Percentiles rank a stretch among this genome's conserved stretches.
phyloP scores from a whole-genome alignment of 495 filamentous ascomycete species.

The Penicillium paxilli region DNA sequence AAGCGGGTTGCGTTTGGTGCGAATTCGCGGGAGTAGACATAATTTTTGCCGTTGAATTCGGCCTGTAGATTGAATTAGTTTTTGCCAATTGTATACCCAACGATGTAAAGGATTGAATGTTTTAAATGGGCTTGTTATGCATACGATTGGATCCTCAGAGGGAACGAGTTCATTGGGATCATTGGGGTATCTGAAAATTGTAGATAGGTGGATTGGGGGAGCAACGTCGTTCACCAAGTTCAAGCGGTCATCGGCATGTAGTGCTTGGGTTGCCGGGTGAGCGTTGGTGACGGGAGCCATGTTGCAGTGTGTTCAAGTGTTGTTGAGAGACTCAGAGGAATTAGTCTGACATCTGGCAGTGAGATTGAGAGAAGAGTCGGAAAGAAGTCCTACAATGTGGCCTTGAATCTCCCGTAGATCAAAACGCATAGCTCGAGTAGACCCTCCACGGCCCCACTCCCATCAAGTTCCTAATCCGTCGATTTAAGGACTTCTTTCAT shows the following conservation, averaged over 20 bases:
- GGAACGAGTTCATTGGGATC: slow-evolving; percentile 60
- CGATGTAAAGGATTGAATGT: neutral
- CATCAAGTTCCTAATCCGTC: slow-evolving; percentile 27
- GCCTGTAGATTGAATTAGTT: slow-evolving; percentile 10
- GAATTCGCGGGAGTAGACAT: slow-evolving; percentile 72
- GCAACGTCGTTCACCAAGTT: slow-evolving; percentile 70
- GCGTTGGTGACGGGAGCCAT: slow-evolving; percentile 16
- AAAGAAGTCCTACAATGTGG: neutral
- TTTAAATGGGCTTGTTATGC: neutral
- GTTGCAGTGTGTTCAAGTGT: no score
- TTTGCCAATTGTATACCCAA: no score
- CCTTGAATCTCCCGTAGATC: neutral
- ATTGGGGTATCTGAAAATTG: slow-evolving; percentile 72
- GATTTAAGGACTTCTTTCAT: neutral
- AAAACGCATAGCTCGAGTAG: neutral
- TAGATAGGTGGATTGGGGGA: slow-evolving; percentile 79
- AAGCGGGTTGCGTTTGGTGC: slow-evolving; percentile 76
- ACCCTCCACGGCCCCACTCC: slow-evolving; percentile 22
- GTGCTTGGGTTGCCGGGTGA: slow-evolving; percentile 22
- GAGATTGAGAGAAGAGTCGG: neutral
- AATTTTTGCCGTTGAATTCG: slow-evolving; percentile 31
- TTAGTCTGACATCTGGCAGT: no score
- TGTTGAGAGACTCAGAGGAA: no score
- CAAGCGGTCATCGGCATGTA: slow-evolving; percentile 79
- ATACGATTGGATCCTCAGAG: slow-evolving; percentile 31